phyloP scores from a whole-genome alignment of 2,329 filamentous ascomycete species.

The Fusarium caatingaense region DNA sequence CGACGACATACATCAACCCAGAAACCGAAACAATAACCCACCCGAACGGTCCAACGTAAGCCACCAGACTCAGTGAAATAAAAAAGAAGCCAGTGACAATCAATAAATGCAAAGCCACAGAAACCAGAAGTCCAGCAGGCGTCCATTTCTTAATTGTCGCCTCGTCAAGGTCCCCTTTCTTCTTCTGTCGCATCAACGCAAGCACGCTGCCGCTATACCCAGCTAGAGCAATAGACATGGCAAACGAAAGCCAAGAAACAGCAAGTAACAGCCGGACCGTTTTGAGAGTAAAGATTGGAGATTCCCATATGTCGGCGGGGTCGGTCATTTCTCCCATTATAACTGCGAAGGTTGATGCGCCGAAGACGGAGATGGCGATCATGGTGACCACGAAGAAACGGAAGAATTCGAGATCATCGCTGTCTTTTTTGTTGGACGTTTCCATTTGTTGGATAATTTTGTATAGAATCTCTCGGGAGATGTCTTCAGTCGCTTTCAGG shows the following conservation, averaged over 20 bases:
- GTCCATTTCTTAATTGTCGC: background rate
- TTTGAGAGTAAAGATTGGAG: background rate
- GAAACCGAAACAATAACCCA: slow-evolving; percentile 1
- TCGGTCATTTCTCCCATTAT: slow-evolving; percentile 4
- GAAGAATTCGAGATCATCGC: background rate
- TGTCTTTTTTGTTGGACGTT: background rate
- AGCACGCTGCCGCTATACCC: background rate
- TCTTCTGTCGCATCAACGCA: background rate
- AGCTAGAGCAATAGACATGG: slow-evolving; percentile 2
- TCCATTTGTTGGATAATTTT: background rate
- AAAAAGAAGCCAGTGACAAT: background rate
- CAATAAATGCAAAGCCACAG: background rate
- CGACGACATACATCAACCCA: background rate
- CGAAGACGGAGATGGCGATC: slow-evolving; percentile 6
- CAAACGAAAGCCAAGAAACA: background rate
- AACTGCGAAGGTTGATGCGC: background rate
- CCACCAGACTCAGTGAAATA: background rate
- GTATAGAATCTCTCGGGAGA: background rate
- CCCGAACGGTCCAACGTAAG: background rate
- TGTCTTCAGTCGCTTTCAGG: background rate
- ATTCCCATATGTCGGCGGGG: slow-evolving; percentile 1
- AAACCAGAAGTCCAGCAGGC: slow-evolving; percentile 4
- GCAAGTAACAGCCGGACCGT: slow-evolving; percentile 1
- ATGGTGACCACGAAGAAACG: slow-evolving; percentile 2
- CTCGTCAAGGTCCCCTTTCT: background rate